phyloP scores from a whole-genome alignment of 2,329 filamentous ascomycete species.

The Teratosphaeria destructans region DNA sequence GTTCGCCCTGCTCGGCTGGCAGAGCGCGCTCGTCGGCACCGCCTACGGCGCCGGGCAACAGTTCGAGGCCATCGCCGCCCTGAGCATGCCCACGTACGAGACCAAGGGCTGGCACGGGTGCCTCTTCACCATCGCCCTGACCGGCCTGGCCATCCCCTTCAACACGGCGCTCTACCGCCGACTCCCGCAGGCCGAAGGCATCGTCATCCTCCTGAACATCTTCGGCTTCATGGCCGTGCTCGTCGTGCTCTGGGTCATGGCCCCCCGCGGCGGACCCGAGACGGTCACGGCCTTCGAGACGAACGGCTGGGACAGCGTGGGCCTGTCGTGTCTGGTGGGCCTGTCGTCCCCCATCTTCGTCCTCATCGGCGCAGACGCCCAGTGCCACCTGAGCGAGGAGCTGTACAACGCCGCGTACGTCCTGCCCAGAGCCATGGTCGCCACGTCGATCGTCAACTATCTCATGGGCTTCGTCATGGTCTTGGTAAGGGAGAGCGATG shows the following conservation, averaged over 20 bases:
- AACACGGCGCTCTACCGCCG: conserved; percentile 28
- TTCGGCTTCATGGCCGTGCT: not conserved
- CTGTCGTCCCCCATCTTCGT: conserved; percentile 22
- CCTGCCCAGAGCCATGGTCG: conserved; percentile 22
- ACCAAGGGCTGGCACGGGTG: conserved; percentile 40
- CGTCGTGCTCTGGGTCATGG: conserved; percentile 1
- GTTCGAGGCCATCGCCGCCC: not conserved
- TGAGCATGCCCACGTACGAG: not conserved
- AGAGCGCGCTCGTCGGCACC: not conserved
- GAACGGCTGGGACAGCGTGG: conserved; percentile 29
- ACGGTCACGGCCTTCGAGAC: conserved; percentile 28
- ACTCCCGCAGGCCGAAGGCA: conserved; percentile 30
- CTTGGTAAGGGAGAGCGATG: not conserved
- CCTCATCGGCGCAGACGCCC: conserved; percentile 5
- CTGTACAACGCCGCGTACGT: conserved; percentile 19
- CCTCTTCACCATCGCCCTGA: conserved; percentile 38
- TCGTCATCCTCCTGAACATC: conserved; percentile 18
- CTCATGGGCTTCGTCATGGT: conserved; percentile 22
- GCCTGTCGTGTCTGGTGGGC: conserved; percentile 23
- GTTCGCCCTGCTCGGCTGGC: conserved; percentile 5
- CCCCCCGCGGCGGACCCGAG: conserved; percentile 15
- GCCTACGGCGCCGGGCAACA: not conserved
- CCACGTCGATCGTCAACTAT: conserved; percentile 23
- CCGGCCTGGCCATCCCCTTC: conserved; percentile 32
- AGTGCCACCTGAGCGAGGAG: conserved; percentile 20